Percentiles rank a stretch among this genome's conserved stretches.
Evolutionary conservation across 2,329 filamentous ascomycete genomes (phyloP).

Genomic region (Clarireedia hainanense): DNA sequence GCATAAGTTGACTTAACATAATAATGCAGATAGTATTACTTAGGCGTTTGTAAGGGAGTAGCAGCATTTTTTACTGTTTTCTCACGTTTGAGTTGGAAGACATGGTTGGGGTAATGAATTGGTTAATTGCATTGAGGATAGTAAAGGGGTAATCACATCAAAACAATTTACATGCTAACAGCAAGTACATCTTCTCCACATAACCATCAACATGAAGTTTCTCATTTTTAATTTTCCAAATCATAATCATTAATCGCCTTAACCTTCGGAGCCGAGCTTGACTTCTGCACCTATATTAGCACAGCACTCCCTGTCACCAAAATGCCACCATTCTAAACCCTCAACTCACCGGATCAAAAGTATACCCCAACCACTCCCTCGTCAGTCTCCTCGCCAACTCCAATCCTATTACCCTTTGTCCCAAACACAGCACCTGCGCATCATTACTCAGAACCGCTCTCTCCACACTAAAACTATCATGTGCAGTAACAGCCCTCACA

Average conservation of each 20-base stretch:
- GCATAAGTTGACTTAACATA: no score
- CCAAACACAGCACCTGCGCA: conserved; percentile 80
- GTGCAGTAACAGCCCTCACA: conserved; percentile 79
- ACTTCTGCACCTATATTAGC: conserved; percentile 15
- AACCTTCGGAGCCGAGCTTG: conserved; percentile 19
- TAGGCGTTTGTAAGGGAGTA: background rate
- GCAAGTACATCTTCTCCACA: background rate
- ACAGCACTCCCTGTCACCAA: background rate
- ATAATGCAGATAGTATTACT: background rate
- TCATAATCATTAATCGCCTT: conserved; percentile 24
- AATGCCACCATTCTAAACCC: conserved; percentile 15
- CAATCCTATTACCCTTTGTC: conserved; percentile 73
- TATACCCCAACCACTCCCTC: conserved; percentile 77
- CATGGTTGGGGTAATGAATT: no score
- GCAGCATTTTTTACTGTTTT: no score
- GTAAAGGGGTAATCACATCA: no score
- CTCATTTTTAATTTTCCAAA: conserved; percentile 7
- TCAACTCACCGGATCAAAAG: conserved; percentile 59
- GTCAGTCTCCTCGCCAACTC: conserved; percentile 72
- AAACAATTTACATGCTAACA: no score
- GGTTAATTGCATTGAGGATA: no score
- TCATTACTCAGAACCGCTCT: conserved; percentile 75
- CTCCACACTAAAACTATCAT: conserved; percentile 81
- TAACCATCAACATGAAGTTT: background rate
- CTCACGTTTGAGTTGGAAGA: no score